phyloP scores from a whole-genome alignment of 2,329 filamentous ascomycete genomes.

The Emericellopsis cladophorae region DNA sequence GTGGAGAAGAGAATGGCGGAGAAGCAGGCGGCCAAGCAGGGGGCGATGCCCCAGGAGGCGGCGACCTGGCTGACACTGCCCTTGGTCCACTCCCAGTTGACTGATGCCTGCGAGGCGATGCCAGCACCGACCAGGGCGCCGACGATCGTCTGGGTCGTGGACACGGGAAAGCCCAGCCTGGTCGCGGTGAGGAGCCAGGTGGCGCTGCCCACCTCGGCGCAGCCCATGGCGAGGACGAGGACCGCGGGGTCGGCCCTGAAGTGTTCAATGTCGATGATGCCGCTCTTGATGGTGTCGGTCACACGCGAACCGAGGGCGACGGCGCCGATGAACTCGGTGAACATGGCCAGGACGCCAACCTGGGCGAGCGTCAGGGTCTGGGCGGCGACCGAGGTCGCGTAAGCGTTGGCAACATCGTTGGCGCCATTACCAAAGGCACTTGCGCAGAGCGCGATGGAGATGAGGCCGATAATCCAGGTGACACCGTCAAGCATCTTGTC shows the following conservation, averaged over 20 bases:
- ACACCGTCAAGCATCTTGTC: neutral
- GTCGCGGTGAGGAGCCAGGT: conserved; percentile 29
- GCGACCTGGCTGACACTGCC: conserved; percentile 10
- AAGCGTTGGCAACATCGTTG: conserved; percentile 50
- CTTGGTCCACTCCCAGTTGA: conserved; percentile 8
- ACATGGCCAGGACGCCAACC: conserved; percentile 28
- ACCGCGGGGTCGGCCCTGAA: conserved; percentile 25
- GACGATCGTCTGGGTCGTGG: conserved; percentile 32
- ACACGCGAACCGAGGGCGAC: conserved; percentile 32
- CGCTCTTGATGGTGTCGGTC: conserved; percentile 32
- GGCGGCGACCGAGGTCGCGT: conserved; percentile 49
- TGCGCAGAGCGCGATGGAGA: neutral
- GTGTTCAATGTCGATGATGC: conserved; percentile 24
- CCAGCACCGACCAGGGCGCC: conserved; percentile 31
- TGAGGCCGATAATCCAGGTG: neutral
- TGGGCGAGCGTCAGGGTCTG: conserved; percentile 40
- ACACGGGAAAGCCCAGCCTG: conserved; percentile 18
- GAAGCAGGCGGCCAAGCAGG: conserved; percentile 6
- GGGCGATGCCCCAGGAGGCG: conserved; percentile 9
- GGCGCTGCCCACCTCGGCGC: conserved; percentile 22
- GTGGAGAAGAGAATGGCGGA: conserved; percentile 7
- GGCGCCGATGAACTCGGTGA: conserved; percentile 36
- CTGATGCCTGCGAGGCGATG: conserved; percentile 24
- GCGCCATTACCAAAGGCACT: conserved; percentile 5
- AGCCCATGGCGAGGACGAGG: conserved; percentile 27